Base-by-base conservation (phyloP, 2,329 filamentous ascomycete genomes). In the Myriosclerotinia scirpicola region DNA sequence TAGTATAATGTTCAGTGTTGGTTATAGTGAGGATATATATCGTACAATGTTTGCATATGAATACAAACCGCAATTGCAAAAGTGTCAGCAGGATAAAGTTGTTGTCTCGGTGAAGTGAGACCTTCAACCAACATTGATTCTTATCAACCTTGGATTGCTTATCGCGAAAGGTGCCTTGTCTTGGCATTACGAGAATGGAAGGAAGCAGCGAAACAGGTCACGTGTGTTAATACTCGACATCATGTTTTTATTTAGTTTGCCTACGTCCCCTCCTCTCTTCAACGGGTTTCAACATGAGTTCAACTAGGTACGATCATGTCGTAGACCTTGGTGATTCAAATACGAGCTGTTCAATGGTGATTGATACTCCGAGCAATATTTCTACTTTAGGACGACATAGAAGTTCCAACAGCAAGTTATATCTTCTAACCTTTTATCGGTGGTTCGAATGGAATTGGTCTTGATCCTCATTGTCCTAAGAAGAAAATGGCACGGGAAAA, bases 101-200 rank as follows among this genome's bases (percentile, higher is more conserved):
- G n/a, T 22, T 14, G 5, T 22, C 46, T 22, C 14, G 46, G 14
- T 50, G 46, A 22, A n/a, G 6, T 3, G 17, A 3, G 7, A 30
- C 55, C 42, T 59, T 17, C 7, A 34, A 5, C 30, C 53, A 54
- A 34, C 36, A 55, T 55, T 36, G 20, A 48, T 55, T n/a, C 54
- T 58, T 58, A 52, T 52, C 48, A n/a, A 56, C 26, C 26, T 26
- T 26, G 26, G 26, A 20, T 2, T 46, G 44, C 44, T 46, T 46
- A 46, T 46, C 44, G 17, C 3, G 26, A 54, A 36, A n/a, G 30
- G 40, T 20, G 11, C 6, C 3, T 14, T 48, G 26, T 17, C 56
- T 59, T 59, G 56, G 42, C 42, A 48, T 59, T 59, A 59, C 54
- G 54, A 58, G 26, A 36, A 48, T 46, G 22, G 46, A n/a, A 14